A percentile compares a stretch with the other conserved stretches of the same genome.
These are phyloP conservation scores for Thozetella sp. DNA, from an alignment of 495 filamentous ascomycete genomes.

Conservation along the genomic window DNA sequence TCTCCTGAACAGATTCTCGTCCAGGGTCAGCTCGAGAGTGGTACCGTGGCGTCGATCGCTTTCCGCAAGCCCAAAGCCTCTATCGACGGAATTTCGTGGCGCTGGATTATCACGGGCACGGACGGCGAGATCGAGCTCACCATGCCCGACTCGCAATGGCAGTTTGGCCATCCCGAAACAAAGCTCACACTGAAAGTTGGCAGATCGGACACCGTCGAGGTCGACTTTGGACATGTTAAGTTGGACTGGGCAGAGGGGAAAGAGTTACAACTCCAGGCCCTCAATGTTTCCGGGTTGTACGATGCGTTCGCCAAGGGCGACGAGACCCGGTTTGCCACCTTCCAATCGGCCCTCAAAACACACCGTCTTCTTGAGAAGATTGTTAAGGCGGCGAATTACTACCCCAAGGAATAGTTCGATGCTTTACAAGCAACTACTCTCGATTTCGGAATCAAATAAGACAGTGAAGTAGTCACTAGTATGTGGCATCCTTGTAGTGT, in stretches of 20 bases:
- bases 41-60: slow-evolving; percentile 31
- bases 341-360: slow-evolving; percentile 11
- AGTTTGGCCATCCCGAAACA: neutral
- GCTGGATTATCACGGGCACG: slow-evolving; percentile 46
- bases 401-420: neutral
- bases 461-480: no score
- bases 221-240: neutral
- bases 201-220: neutral
- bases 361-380: slow-evolving; percentile 12
- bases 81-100: slow-evolving; percentile 25
- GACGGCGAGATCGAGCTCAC: slow-evolving; percentile 46
- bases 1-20: slow-evolving; percentile 43
- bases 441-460: no score
- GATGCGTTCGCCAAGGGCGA: slow-evolving; percentile 29
- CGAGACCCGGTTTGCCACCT: slow-evolving; percentile 10
- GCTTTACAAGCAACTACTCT: no score
- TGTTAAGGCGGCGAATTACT: slow-evolving; percentile 4
- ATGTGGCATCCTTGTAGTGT: no score
- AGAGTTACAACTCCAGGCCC: neutral
- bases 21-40: slow-evolving; percentile 38
- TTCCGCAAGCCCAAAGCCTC: slow-evolving; percentile 28
- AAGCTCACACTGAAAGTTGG: neutral
- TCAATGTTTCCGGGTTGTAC: neutral
- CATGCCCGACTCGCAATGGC: neutral
- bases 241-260: no score